Conservation (phyloP, 169 alveolate species). For the Fabrea salina region DNA sequence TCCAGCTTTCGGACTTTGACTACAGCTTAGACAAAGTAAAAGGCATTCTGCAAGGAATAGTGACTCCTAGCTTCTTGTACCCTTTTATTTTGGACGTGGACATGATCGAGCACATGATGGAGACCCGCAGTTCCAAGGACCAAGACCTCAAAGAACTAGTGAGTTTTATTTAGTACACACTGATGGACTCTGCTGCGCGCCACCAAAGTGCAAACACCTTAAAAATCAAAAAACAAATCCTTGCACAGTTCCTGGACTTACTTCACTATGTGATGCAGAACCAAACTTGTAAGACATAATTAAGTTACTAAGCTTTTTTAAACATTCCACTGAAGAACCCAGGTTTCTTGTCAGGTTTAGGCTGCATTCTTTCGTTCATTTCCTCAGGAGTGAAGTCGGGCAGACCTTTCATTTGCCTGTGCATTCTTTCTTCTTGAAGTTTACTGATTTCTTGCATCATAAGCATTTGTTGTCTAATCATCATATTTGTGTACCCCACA, state of each 20-base stretch:
- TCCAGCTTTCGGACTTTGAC: constrained; percentile 22
- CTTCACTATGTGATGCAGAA: background rate
- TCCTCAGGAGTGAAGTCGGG: constrained; percentile 24
- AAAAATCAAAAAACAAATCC: background rate
- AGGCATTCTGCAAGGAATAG: background rate
- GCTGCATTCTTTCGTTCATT: background rate
- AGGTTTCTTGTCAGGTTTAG: background rate
- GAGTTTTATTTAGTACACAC: background rate
- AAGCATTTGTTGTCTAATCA: constrained; percentile 21
- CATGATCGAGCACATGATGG: constrained; percentile 1
- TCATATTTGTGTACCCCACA: constrained; percentile 9
- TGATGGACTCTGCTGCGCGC: constrained; percentile 1
- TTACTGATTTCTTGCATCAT: constrained; percentile 23
- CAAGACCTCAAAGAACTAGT: background rate
- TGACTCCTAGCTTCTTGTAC: background rate
- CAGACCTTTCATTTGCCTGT: constrained; percentile 2
- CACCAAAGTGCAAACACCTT: constrained; percentile 2
- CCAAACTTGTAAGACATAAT: too few species aligned
- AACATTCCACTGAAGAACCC: background rate
- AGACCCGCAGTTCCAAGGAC: background rate
- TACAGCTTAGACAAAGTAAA: background rate
- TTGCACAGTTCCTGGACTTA: background rate
- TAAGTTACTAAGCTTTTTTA: background rate
- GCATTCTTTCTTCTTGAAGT: constrained; percentile 17
- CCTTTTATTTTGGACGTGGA: background rate